Conservation (phyloP, 1,284 basidiomycete species). For the Fistulina hepatica region DNA sequence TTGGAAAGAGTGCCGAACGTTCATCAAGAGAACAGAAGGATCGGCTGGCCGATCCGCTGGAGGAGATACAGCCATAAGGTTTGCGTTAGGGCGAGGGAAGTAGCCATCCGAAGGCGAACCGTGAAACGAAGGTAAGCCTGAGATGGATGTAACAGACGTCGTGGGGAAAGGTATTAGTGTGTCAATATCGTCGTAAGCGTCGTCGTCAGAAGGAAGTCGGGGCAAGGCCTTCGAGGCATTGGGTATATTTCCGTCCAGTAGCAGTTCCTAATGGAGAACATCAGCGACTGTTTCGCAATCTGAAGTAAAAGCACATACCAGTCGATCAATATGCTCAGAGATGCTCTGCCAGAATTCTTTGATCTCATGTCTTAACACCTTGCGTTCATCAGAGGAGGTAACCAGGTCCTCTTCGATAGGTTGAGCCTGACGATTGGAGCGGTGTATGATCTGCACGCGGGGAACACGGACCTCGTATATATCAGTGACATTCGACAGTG, state of each 20-base stretch:
- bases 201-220: constrained; percentile 43
- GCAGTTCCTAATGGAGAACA: constrained; percentile 31
- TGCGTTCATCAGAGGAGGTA: constrained; percentile 31
- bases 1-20: constrained; percentile 47
- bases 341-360: constrained; percentile 54
- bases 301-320: constrained; percentile 31
- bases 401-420: constrained; percentile 6
- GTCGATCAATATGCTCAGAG: constrained; percentile 44
- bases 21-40: constrained; percentile 32
- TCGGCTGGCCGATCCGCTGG: constrained; percentile 17
- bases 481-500: constrained; percentile 36
- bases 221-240: constrained; percentile 37
- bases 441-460: constrained; percentile 43
- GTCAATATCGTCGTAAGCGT: constrained; percentile 30
- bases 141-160: neutral
- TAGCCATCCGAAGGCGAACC: constrained; percentile 6
- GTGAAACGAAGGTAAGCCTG: constrained; percentile 1
- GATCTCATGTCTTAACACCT: constrained; percentile 44
- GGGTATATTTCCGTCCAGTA: constrained; percentile 23
- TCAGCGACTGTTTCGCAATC: constrained; percentile 1
- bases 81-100: neutral
- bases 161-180: constrained; percentile 17
- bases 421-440: too few relatives aligned
- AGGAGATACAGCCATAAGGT: constrained; percentile 1
- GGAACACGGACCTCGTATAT: constrained; percentile 54